Evolutionary conservation across 2,329 filamentous ascomycete genomes (phyloP), one percentile per base, ranked within the genome.

Genomic region (Bisporella sp.): DNA sequence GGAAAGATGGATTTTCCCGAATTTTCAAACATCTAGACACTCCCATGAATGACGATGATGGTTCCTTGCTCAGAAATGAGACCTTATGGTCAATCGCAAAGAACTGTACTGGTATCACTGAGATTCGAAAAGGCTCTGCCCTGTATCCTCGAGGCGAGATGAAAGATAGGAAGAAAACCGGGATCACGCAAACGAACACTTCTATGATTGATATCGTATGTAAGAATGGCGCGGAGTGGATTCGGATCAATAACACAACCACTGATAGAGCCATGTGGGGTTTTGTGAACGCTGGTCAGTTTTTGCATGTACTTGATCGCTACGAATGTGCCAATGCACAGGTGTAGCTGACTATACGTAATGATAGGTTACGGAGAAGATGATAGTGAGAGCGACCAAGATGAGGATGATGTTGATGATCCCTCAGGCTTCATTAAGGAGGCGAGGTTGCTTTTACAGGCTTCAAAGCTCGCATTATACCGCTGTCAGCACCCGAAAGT

Each of bases 271-370:
- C 88, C 31, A 66, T 86, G 13, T 84, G 83, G 61, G 84, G 87
- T 57, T 73, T 87, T 55, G 84, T 84, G 4, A 84, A 85, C 63
- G 75, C 82, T 51, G 82, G 84, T 8, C 85, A 81, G 76, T 77
- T 80, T 9, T 37, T 37, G 35, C 35, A 37, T 8, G n/a, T 37
- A 37, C n/a, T 9, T 37, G 8, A n/a, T n/a, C n/a, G 2, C 35
- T 37, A 21, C 21, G 21, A 21, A 3, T 21, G 21, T 21, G 21
- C 3, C 21, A 21, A 21, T 21, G 21, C 21, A 21, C 21, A 21
- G 21, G 21, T 21, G 21, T 37, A n/a, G 35, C 35, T 37, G n/a
- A 37, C 35, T 37, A n/a, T 9, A 37, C 35, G 21, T 21, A 21
- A 21, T 21, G 21, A 21, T 4, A 37, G 35, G 35, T 56, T 66